These are phyloP conservation scores for Triangularia setosa DNA, from an alignment of 2,329 filamentous ascomycete genomes.

Conservation along the genomic window DNA sequence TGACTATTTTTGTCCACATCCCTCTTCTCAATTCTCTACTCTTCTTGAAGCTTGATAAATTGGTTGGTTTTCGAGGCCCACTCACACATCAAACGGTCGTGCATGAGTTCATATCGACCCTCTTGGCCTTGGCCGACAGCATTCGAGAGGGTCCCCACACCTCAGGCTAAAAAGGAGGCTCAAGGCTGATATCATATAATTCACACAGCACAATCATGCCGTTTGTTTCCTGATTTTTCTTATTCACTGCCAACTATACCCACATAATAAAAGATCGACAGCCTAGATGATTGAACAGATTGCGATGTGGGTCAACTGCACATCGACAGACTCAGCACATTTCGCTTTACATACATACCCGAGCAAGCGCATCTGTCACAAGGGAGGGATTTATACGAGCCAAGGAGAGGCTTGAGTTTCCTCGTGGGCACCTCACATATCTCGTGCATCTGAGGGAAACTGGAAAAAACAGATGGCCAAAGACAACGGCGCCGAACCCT, in stretches of 20 bases:
- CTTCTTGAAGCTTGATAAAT: neutral
- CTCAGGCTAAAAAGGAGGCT: conserved; percentile 22
- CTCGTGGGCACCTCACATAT: neutral
- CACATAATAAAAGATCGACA: neutral
- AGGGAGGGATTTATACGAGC: neutral
- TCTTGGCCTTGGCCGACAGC: neutral
- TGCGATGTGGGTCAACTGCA: neutral
- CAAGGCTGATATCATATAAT: conserved; percentile 5
- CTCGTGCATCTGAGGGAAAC: neutral
- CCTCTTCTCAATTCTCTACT: neutral
- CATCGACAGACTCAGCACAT: neutral
- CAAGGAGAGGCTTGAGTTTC: neutral
- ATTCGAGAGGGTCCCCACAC: neutral
- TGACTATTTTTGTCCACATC: neutral
- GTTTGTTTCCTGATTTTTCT: neutral
- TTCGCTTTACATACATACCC: neutral
- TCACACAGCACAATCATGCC: neutral
- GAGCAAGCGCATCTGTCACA: neutral
- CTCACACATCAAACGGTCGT: neutral
- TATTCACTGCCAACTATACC: neutral
- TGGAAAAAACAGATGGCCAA: neutral
- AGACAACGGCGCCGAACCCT: neutral
- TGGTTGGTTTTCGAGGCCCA: neutral
- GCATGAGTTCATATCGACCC: neutral
- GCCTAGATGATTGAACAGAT: neutral